phyloP scores from a whole-genome alignment of 2,329 filamentous ascomycete genomes.

The Pseudocercospora fuligena region DNA sequence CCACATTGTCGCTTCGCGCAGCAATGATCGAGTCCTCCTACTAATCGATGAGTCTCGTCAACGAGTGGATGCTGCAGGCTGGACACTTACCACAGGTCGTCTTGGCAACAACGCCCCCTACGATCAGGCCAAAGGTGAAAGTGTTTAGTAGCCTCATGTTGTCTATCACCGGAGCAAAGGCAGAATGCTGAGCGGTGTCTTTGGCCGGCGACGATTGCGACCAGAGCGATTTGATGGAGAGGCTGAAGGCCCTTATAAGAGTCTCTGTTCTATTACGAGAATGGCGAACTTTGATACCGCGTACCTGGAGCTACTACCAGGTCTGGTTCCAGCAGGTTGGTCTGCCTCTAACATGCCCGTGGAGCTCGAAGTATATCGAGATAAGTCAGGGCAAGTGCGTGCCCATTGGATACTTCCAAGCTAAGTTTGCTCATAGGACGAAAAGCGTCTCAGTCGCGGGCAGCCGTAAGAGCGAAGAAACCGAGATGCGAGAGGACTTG shows the following conservation, averaged over 20 bases:
- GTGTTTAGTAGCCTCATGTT: background rate
- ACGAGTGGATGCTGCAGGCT: no score
- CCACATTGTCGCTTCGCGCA: background rate
- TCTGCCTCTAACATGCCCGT: background rate
- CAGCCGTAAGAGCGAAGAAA: no score
- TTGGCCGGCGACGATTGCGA: no score
- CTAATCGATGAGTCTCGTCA: background rate
- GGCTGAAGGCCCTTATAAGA: no score
- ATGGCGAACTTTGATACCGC: background rate
- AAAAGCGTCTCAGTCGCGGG: background rate
- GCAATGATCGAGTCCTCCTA: background rate
- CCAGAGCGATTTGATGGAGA: no score
- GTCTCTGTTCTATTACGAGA: background rate
- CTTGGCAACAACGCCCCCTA: background rate
- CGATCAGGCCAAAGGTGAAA: background rate
- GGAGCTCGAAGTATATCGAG: background rate
- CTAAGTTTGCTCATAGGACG: background rate
- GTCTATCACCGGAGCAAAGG: background rate
- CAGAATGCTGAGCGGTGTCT: no score
- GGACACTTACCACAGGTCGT: background rate
- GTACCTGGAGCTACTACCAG: background rate
- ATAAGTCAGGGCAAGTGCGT: background rate
- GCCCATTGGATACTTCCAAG: background rate
- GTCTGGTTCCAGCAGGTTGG: background rate
- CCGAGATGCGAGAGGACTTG: no score